Evolutionary conservation across 495 filamentous ascomycete species (phyloP).

Genomic region (Lasiosphaeria ovina): DNA sequence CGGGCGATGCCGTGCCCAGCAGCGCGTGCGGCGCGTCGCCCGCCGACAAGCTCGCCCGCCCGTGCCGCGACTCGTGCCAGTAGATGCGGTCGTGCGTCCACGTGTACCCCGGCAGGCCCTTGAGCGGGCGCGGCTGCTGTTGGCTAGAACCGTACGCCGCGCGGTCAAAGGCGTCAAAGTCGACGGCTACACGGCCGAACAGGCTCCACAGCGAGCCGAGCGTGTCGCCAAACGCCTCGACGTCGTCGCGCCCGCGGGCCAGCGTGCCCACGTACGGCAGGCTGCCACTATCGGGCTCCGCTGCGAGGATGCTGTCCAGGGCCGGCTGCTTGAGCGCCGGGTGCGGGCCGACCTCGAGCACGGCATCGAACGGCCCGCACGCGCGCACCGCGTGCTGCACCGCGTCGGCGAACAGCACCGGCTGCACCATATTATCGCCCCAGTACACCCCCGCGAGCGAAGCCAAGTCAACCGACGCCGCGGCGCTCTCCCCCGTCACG

Average conservation of each 20-base stretch:
- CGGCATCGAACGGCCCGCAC: slow-evolving; percentile 21
- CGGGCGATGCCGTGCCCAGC: slow-evolving; percentile 34
- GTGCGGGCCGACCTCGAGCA: slow-evolving; percentile 54
- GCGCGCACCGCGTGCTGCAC: slow-evolving; percentile 19
- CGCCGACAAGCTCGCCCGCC: slow-evolving; percentile 20
- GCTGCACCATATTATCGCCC: slow-evolving; percentile 31
- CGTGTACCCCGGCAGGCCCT: slow-evolving; percentile 46
- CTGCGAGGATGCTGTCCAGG: slow-evolving; percentile 24
- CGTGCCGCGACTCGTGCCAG: slow-evolving; percentile 47
- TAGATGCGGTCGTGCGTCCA: slow-evolving; percentile 47
- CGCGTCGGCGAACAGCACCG: slow-evolving; percentile 52
- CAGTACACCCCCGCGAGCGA: slow-evolving; percentile 30
- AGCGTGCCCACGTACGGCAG: slow-evolving; percentile 23
- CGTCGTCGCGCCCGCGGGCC: slow-evolving; percentile 15
- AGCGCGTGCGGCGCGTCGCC: slow-evolving; percentile 36
- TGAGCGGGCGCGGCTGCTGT: slow-evolving; percentile 14
- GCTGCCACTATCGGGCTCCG: slow-evolving; percentile 8
- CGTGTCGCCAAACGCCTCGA: slow-evolving; percentile 27
- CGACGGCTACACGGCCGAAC: slow-evolving; percentile 7
- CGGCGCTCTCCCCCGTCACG: slow-evolving; percentile 4
- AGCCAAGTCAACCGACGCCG: not conserved
- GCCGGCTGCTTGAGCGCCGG: slow-evolving; percentile 46
- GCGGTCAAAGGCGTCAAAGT: slow-evolving; percentile 17
- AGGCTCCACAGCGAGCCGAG: slow-evolving; percentile 35
- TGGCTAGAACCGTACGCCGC: too few species aligned